Percentiles rank a stretch among this genome's conserved stretches.
Evolutionary conservation across 371 early-diverging fungal species (phyloP).

Genomic region (Rhizopus microsporus): DNA sequence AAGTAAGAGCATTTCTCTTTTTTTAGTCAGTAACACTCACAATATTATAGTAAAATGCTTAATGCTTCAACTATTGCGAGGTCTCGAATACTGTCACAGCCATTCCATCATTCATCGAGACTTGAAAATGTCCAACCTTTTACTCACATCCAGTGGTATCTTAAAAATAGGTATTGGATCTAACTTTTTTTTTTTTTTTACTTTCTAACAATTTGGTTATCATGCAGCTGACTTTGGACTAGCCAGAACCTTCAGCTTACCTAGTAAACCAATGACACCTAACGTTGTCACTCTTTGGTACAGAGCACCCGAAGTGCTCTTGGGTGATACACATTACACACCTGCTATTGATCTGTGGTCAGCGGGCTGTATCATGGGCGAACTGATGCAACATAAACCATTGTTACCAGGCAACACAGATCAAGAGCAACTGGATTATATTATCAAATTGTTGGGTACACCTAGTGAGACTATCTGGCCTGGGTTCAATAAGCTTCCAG

Average conservation of each 20-base stretch:
- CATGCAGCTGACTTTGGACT: slow-evolving; percentile 88
- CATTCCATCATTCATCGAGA: slow-evolving; percentile 81
- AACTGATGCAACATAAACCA: slow-evolving; percentile 71
- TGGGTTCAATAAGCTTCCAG: slow-evolving; percentile 66
- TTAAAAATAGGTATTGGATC: slow-evolving; percentile 65
- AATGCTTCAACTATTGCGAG: slow-evolving; percentile 76
- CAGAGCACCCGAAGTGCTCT: slow-evolving; percentile 89
- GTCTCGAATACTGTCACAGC: slow-evolving; percentile 78
- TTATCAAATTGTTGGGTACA: slow-evolving; percentile 76
- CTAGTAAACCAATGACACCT: slow-evolving; percentile 81
- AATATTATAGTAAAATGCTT: slow-evolving; percentile 71
- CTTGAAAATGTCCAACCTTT: slow-evolving; percentile 84
- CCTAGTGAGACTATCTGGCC: slow-evolving; percentile 85
- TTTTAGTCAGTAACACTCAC: not conserved
- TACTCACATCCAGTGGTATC: slow-evolving; percentile 72
- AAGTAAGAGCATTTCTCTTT: slow-evolving; percentile 34
- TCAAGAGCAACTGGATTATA: slow-evolving; percentile 72
- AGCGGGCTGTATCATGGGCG: slow-evolving; percentile 87
- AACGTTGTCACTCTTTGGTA: slow-evolving; percentile 97
- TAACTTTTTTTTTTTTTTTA: no score
- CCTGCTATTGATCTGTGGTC: slow-evolving; percentile 93
- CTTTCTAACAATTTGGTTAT: not conserved
- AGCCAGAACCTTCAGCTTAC: slow-evolving; percentile 72
- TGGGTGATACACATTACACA: slow-evolving; percentile 79
- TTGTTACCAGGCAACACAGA: slow-evolving; percentile 88